Conservation (phyloP, 495 filamentous ascomycete genomes). For the Penicillium canariense region DNA sequence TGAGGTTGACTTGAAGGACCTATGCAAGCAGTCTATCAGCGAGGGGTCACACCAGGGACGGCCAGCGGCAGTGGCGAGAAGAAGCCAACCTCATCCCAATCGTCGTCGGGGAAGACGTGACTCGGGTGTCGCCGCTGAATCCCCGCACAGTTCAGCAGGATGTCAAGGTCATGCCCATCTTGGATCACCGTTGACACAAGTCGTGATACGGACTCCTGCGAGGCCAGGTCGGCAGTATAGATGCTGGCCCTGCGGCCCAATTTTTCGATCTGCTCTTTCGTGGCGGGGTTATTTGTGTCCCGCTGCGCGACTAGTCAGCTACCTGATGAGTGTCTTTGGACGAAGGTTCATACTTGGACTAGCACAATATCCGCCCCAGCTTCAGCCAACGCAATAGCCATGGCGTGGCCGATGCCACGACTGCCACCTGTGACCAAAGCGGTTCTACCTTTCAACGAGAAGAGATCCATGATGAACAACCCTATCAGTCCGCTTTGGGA, state of each 20-base stretch:
- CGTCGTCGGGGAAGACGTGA: slow-evolving; percentile 65
- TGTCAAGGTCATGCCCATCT: slow-evolving; percentile 60
- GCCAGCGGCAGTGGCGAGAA: background rate
- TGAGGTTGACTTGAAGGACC: slow-evolving; percentile 81
- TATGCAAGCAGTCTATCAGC: slow-evolving; percentile 9
- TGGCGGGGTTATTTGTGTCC: slow-evolving; percentile 56
- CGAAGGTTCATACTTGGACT: slow-evolving; percentile 40
- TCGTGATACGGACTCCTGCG: slow-evolving; percentile 50
- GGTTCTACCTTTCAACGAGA: slow-evolving; percentile 46
- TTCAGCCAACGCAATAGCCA: slow-evolving; percentile 76
- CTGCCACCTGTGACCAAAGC: slow-evolving; percentile 85
- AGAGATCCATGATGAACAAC: slow-evolving; percentile 15
- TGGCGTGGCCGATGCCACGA: slow-evolving; percentile 75
- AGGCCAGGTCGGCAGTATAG: slow-evolving; percentile 70
- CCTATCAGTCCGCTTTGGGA: too few relatives aligned
- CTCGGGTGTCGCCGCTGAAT: slow-evolving; percentile 76
- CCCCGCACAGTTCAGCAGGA: slow-evolving; percentile 82
- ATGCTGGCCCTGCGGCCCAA: slow-evolving; percentile 68
- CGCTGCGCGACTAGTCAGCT: slow-evolving; percentile 36
- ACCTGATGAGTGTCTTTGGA: background rate
- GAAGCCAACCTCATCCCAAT: slow-evolving; percentile 62
- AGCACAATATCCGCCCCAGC: slow-evolving; percentile 81
- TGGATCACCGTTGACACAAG: slow-evolving; percentile 59
- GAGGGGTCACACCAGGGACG: background rate
- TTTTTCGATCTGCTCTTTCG: slow-evolving; percentile 53